phyloP scores from a whole-genome alignment of 192 early-diverging fungal genomes.

The Coemansia furcata region DNA sequence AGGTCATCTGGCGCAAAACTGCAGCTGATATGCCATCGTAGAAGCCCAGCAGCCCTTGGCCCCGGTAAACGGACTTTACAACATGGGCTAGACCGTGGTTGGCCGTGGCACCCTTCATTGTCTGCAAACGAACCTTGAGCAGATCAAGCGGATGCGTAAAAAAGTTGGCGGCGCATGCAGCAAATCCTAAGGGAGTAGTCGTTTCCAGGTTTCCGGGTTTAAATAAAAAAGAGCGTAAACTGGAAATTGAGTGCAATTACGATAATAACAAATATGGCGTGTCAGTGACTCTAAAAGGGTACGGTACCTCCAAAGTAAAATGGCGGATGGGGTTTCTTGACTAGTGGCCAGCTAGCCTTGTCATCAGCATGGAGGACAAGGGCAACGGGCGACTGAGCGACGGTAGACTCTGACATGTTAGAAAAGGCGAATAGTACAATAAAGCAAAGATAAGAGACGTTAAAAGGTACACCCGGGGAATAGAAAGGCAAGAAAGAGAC shows the following conservation, averaged over 20 bases:
- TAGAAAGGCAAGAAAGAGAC: neutral
- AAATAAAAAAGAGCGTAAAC: neutral
- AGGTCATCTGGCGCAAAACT: slow-evolving; percentile 74
- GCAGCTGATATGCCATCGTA: slow-evolving; percentile 67
- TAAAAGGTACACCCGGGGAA: neutral
- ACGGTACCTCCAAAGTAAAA: slow-evolving; percentile 44
- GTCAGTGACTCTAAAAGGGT: neutral
- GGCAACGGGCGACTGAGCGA: neutral
- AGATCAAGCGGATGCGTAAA: slow-evolving; percentile 83
- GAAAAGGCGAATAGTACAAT: neutral
- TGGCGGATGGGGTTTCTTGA: slow-evolving; percentile 45
- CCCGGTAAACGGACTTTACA: slow-evolving; percentile 65
- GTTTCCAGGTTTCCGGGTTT: neutral
- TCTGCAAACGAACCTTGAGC: slow-evolving; percentile 91
- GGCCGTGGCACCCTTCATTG: slow-evolving; percentile 58
- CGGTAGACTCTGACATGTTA: slow-evolving; percentile 6
- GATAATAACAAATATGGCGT: neutral
- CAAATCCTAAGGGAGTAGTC: slow-evolving; percentile 31
- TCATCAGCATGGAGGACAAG: slow-evolving; percentile 5
- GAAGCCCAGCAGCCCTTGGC: slow-evolving; percentile 67
- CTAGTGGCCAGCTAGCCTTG: slow-evolving; percentile 22
- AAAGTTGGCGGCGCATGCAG: slow-evolving; percentile 52
- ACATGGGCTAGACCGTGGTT: slow-evolving; percentile 58
- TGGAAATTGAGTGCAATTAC: neutral
- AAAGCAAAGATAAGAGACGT: neutral